Evolutionary conservation across 2,329 filamentous ascomycete species (phyloP), one percentile per base, ranked within the genome.

Genomic region (Ophiostoma tasmaniense): DNA sequence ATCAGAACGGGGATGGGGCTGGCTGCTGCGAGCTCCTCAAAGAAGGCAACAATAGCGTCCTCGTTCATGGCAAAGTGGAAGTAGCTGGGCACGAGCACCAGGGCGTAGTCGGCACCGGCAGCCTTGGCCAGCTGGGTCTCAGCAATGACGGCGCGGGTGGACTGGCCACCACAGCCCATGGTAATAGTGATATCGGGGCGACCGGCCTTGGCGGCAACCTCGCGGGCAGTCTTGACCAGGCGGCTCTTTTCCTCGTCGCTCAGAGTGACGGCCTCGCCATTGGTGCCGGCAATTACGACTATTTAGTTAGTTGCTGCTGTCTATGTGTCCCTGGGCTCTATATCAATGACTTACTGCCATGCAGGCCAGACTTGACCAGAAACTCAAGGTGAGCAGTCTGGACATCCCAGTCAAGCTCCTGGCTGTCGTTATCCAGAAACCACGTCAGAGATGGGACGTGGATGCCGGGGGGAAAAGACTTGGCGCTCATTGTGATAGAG

Each of bases 201-300:
- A 11, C 85, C 87, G 65, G 81, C 81, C 50, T 81, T 78, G 71
- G 85, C 82, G 52, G 88, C 84, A 45, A 85, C 84, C 71, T 84
- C 81, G 65, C 89, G 87, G 1, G 89, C 89, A 37, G 84, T 82
- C 70, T 78, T 78, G 4, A 89, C 87, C 71, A 92, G 83, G 65
- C 83, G 79, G 66, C 83, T 81, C 74, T 89, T 86, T 76, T 92
- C 90, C 17, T 84, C 81, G 69, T 84, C 82, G 61, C 85, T 85
- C 4, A 92, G 81, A 71, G 90, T 89, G 2, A 90, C 88, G 10
- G 89, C 88, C 78, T 92, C 89, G 73, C 90, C 89, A 73, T 91
- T 92, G 72, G 42, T 45, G 42, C 42, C 42, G 17, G 42, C 42
- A 45, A 45, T 45, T 20, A 45, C 42, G 42, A 45, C 42, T 45